These are phyloP conservation scores for Heimioporus sp. DNA, from an alignment of 768 basidiomycete species.

Conservation along the genomic window DNA sequence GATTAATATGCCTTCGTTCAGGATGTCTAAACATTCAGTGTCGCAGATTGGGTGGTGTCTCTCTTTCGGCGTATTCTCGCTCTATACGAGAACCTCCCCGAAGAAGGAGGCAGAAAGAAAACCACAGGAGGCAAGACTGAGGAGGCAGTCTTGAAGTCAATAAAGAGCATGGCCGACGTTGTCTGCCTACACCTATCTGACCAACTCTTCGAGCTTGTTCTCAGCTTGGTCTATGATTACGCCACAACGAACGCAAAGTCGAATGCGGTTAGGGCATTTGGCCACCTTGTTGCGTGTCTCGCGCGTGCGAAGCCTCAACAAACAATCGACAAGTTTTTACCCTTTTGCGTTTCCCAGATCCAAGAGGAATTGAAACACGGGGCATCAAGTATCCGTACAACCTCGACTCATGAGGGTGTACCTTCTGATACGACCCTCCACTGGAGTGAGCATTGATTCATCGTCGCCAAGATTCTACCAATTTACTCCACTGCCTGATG, in stretches of 20 bases:
- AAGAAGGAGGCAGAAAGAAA: constrained; percentile 88
- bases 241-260: constrained; percentile 86
- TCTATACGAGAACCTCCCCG: constrained; percentile 89
- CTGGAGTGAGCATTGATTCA: constrained; percentile 64
- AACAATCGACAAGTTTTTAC: constrained; percentile 77
- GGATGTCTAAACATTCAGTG: neutral
- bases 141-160: constrained; percentile 71
- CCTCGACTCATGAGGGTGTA: constrained; percentile 67
- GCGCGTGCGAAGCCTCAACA: constrained; percentile 75
- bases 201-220: constrained; percentile 75
- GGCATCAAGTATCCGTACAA: constrained; percentile 82
- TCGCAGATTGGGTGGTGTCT: constrained; percentile 74
- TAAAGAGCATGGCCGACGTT: constrained; percentile 78
- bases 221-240: constrained; percentile 84
- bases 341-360: constrained; percentile 73
- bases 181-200: constrained; percentile 69
- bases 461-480: neutral
- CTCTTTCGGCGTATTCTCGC: constrained; percentile 77
- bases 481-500: constrained; percentile 1
- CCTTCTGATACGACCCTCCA: constrained; percentile 89
- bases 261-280: constrained; percentile 89
- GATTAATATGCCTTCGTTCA: constrained; percentile 10
- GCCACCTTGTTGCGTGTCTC: constrained; percentile 82
- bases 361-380: constrained; percentile 86
- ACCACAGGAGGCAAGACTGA: constrained; percentile 81